Evolutionary conservation across 495 filamentous ascomycete genomes (phyloP).

Genomic region (Friedmanniomyces simplex): DNA sequence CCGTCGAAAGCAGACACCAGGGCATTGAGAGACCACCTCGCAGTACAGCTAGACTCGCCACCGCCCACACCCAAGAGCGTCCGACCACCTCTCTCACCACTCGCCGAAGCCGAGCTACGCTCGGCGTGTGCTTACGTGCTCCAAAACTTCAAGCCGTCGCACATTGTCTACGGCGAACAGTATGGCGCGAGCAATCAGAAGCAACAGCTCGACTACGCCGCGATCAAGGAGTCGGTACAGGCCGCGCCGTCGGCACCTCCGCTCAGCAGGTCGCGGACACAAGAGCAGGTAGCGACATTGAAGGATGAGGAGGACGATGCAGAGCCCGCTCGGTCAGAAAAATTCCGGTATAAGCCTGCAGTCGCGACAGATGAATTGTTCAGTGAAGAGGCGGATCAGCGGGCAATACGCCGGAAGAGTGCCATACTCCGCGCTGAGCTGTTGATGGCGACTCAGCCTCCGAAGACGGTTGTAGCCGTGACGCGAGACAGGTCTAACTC

Average conservation of each 20-base stretch:
- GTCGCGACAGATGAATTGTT: conserved; percentile 1
- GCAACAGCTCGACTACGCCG: conserved; percentile 23
- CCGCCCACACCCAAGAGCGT: conserved; percentile 29
- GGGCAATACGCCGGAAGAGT: neutral
- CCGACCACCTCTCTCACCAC: conserved; percentile 25
- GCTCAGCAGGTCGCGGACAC: neutral
- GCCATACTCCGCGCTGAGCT: conserved; percentile 5
- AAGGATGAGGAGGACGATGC: neutral
- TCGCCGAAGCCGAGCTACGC: conserved; percentile 28
- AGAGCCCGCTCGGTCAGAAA: neutral
- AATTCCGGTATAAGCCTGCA: conserved; percentile 4
- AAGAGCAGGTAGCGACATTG: neutral
- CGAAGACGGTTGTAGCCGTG: neutral
- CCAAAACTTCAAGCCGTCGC: conserved; percentile 30
- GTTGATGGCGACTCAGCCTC: conserved; percentile 1
- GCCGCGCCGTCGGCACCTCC: neutral
- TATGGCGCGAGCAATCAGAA: conserved; percentile 7
- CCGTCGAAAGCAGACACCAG: conserved; percentile 20
- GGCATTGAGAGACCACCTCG: conserved; percentile 18
- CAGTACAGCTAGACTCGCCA: conserved; percentile 6
- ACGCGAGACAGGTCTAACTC: neutral
- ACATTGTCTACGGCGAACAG: conserved; percentile 24
- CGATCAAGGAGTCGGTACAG: conserved; percentile 9
- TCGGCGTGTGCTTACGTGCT: conserved; percentile 29
- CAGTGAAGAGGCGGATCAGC: neutral